Conservation (phyloP, 169 alveolate genomes). For the Plasmodium gallinaceum region DNA sequence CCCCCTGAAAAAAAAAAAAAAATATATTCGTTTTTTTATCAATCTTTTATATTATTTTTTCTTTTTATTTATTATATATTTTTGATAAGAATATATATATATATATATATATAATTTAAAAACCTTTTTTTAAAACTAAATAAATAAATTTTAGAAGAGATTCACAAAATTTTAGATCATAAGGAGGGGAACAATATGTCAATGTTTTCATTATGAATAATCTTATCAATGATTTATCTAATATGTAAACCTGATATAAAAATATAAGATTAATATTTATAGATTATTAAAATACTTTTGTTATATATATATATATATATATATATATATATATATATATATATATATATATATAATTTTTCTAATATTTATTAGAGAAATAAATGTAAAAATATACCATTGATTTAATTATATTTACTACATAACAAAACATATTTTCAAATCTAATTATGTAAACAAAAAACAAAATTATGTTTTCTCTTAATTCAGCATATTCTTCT, state of each 20-base stretch:
- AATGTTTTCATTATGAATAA: constrained; percentile 78
- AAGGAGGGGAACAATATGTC: constrained; percentile 82
- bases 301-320: too few species aligned
- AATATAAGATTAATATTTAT: neutral
- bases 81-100: neutral
- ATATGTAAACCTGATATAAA: constrained; percentile 25
- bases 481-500: constrained; percentile 50
- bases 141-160: constrained; percentile 39
- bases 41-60: neutral
- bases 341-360: neutral
- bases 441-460: constrained; percentile 54
- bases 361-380: neutral
- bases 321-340: too few species aligned
- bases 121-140: constrained; percentile 57
- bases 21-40: neutral
- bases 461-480: constrained; percentile 54
- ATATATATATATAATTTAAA: neutral
- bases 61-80: neutral
- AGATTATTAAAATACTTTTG: neutral
- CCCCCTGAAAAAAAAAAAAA: constrained; percentile 37
- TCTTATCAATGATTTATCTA: constrained; percentile 81
- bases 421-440: constrained; percentile 74
- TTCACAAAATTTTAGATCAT: constrained; percentile 77
- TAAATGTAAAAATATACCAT: constrained; percentile 33
- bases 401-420: constrained; percentile 41